Evolutionary conservation across 1,139 yeast species (phyloP).

Genomic region (Suhomyces chickasaworum): DNA sequence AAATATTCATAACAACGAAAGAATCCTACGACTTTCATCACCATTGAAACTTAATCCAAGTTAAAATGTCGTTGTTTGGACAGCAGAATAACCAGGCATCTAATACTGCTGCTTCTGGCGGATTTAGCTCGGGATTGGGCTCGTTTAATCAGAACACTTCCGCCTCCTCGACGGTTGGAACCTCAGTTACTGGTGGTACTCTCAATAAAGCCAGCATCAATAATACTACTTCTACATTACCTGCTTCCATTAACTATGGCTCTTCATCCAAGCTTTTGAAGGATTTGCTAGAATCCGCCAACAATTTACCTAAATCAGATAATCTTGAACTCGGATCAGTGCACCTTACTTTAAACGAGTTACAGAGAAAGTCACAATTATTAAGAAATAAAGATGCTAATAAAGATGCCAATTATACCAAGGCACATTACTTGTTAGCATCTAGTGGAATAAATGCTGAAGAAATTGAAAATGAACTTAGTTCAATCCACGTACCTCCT

Average conservation of each 20-base stretch:
- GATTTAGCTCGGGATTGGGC: constrained; percentile 15
- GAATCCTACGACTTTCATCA: neutral
- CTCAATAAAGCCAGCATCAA: constrained; percentile 4
- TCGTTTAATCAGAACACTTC: constrained; percentile 1
- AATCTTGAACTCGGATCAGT: constrained; percentile 68
- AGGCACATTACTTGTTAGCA: constrained; percentile 88
- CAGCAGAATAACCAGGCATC: constrained; percentile 8
- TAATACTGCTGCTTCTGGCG: constrained; percentile 1
- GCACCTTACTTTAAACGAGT: constrained; percentile 74
- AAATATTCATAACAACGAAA: constrained; percentile 9
- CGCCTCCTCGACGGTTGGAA: neutral
- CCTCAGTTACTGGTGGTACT: constrained; percentile 4
- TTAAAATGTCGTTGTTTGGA: constrained; percentile 15
- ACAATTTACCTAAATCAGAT: constrained; percentile 64
- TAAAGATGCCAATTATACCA: constrained; percentile 57
- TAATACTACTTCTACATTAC: constrained; percentile 3
- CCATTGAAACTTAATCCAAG: constrained; percentile 2
- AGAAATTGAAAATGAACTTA: constrained; percentile 73
- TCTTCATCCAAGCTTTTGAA: constrained; percentile 38
- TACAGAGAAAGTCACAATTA: constrained; percentile 67
- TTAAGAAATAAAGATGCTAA: constrained; percentile 51
- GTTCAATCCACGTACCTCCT: constrained; percentile 35
- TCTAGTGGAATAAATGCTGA: constrained; percentile 89
- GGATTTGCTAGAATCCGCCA: constrained; percentile 71
- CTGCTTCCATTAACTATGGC: constrained; percentile 11